Conservation (phyloP, 495 filamentous ascomycete genomes). For the Lindgomyces ingoldianus region DNA sequence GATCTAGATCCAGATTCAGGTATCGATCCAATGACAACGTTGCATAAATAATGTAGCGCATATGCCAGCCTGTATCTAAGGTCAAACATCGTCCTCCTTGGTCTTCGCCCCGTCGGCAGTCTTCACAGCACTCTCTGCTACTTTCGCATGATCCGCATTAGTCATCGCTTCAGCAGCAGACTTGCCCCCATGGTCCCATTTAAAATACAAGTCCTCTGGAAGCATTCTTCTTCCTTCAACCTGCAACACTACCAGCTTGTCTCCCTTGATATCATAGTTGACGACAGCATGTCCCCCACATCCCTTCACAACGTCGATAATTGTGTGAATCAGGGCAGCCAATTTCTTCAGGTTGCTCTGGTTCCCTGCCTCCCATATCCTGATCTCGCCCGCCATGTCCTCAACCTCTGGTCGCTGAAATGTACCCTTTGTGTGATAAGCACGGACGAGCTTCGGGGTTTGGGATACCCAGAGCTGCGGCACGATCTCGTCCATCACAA, state of each 20-base stretch:
- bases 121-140: too few relatives aligned
- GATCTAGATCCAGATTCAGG: too few relatives aligned
- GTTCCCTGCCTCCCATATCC: conserved; percentile 47
- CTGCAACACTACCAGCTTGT: conserved; percentile 42
- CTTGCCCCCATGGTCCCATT: conserved; percentile 38
- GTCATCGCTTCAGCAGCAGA: too few relatives aligned
- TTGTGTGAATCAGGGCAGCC: conserved; percentile 44
- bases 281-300: conserved; percentile 43
- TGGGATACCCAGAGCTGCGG: conserved; percentile 56
- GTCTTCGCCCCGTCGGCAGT: too few relatives aligned
- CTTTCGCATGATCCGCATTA: too few relatives aligned
- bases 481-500: conserved; percentile 46
- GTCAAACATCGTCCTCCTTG: too few relatives aligned
- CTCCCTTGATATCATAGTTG: conserved; percentile 39
- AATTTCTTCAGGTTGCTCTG: conserved; percentile 44
- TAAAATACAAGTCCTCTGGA: conserved; percentile 45
- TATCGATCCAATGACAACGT: too few relatives aligned
- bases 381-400: conserved; percentile 45
- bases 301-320: conserved; percentile 42
- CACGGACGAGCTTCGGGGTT: conserved; percentile 53
- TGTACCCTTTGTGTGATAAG: conserved; percentile 49
- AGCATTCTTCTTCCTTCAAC: conserved; percentile 41
- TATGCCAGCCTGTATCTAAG: too few relatives aligned
- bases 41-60: too few relatives aligned
- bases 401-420: conserved; percentile 47